Evolutionary conservation across 768 basidiomycete genomes (phyloP).

Genomic region (Amanita pallidorosea): DNA sequence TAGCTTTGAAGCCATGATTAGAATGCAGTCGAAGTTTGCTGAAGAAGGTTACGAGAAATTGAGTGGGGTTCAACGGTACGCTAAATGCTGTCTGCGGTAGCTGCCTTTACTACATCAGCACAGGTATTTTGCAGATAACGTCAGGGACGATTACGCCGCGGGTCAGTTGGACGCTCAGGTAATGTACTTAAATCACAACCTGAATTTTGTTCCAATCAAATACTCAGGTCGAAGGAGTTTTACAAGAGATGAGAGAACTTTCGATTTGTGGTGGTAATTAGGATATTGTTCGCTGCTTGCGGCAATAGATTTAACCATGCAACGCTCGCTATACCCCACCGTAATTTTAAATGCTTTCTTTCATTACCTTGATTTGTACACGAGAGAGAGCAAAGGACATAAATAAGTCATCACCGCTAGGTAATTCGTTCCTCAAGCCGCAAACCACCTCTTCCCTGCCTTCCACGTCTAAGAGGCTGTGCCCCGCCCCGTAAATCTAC

Average conservation of each 20-base stretch:
- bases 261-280: constrained; percentile 78
- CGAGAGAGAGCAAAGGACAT: background rate
- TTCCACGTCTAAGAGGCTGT: constrained; percentile 1
- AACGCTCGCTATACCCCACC: background rate
- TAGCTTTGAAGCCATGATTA: constrained; percentile 97
- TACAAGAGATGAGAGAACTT: constrained; percentile 94
- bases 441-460: constrained; percentile 7
- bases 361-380: background rate
- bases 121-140: constrained; percentile 83
- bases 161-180: constrained; percentile 94
- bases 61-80: constrained; percentile 81
- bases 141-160: constrained; percentile 94
- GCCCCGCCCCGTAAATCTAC: background rate
- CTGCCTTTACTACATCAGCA: background rate
- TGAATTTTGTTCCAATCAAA: constrained; percentile 1
- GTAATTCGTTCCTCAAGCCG: constrained; percentile 18
- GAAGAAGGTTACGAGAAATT: constrained; percentile 98
- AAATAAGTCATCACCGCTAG: background rate
- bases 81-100: constrained; percentile 5
- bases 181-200: constrained; percentile 7
- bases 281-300: background rate
- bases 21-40: constrained; percentile 95
- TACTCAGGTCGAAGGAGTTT: constrained; percentile 79
- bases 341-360: background rate
- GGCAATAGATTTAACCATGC: background rate